Percentiles rank a stretch among this genome's conserved stretches.
phyloP scores from a whole-genome alignment of 2,329 filamentous ascomycete genomes.

The Decorospora gaudefroyi region DNA sequence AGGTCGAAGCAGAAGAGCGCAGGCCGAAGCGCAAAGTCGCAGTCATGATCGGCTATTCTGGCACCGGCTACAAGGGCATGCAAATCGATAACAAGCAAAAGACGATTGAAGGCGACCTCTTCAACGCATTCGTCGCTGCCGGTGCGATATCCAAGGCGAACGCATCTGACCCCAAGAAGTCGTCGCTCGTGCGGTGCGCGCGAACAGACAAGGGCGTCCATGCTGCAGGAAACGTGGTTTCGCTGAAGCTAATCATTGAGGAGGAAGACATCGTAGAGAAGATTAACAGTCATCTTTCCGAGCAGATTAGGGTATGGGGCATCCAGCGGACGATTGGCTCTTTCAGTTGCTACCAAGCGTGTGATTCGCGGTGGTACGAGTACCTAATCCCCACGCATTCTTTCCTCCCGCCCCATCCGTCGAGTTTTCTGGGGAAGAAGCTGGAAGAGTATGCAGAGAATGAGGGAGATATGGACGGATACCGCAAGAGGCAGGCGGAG shows the following conservation, averaged over 20 bases:
- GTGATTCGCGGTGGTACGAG: slow-evolving; percentile 96
- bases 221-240: slow-evolving; percentile 93
- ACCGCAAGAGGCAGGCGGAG: slow-evolving; percentile 72
- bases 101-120: slow-evolving; percentile 95
- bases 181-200: slow-evolving; percentile 88
- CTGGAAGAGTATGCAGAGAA: slow-evolving; percentile 77
- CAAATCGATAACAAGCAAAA: slow-evolving; percentile 78
- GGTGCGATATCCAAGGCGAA: slow-evolving; percentile 97
- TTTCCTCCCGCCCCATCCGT: slow-evolving; percentile 88
- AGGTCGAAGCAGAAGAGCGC: slow-evolving; percentile 84
- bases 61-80: slow-evolving; percentile 96
- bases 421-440: slow-evolving; percentile 81
- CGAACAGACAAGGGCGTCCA: slow-evolving; percentile 97
- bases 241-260: slow-evolving; percentile 92
- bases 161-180: slow-evolving; percentile 95
- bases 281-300: slow-evolving; percentile 83
- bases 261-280: slow-evolving; percentile 84
- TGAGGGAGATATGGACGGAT: slow-evolving; percentile 70
- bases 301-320: slow-evolving; percentile 94
- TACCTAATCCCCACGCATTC: slow-evolving; percentile 94
- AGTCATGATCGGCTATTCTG: slow-evolving; percentile 92
- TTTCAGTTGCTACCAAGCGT: slow-evolving; percentile 93
- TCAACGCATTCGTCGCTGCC: slow-evolving; percentile 86
- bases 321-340: slow-evolving; percentile 85
- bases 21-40: slow-evolving; percentile 95